Conservation (phyloP, 768 basidiomycete species). For the Boletus pseudopeckii region DNA sequence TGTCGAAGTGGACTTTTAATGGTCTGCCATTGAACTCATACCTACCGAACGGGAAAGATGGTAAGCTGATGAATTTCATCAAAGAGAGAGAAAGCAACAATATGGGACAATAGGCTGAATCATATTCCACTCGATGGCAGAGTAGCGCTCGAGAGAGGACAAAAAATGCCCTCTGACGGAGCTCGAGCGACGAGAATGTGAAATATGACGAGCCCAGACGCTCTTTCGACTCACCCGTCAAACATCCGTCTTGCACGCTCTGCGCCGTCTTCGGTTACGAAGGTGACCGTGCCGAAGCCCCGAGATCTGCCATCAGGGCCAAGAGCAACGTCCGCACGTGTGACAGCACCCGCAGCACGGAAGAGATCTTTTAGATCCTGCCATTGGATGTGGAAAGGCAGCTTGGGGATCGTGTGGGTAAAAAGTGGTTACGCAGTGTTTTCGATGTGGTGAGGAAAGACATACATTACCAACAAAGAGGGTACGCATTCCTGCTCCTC, state of each 20-base stretch:
- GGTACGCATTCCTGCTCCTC: slow-evolving; percentile 44
- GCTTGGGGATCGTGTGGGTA: slow-evolving; percentile 41
- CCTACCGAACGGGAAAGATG: slow-evolving; percentile 37
- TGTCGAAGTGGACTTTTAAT: slow-evolving; percentile 91
- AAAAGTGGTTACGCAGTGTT: background rate
- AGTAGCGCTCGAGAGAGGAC: background rate
- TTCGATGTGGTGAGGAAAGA: slow-evolving; percentile 19
- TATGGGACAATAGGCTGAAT: background rate
- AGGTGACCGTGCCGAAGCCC: slow-evolving; percentile 91
- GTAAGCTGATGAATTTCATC: slow-evolving; percentile 6
- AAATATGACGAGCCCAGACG: background rate
- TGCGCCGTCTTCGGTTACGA: slow-evolving; percentile 79
- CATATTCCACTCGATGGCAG: background rate
- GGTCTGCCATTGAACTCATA: slow-evolving; percentile 85
- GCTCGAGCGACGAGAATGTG: background rate
- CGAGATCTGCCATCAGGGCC: slow-evolving; percentile 85
- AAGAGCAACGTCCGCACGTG: slow-evolving; percentile 87
- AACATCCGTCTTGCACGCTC: slow-evolving; percentile 83
- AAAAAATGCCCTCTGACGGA: background rate
- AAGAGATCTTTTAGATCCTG: slow-evolving; percentile 98
- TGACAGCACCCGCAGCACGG: slow-evolving; percentile 82
- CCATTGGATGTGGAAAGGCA: slow-evolving; percentile 95
- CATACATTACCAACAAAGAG: slow-evolving; percentile 89
- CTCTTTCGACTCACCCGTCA: slow-evolving; percentile 64
- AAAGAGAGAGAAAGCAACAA: background rate